These are phyloP conservation scores for Elongisporangium anandrum DNA, from an alignment of 352 stramenopile species.

Conservation along the genomic window DNA sequence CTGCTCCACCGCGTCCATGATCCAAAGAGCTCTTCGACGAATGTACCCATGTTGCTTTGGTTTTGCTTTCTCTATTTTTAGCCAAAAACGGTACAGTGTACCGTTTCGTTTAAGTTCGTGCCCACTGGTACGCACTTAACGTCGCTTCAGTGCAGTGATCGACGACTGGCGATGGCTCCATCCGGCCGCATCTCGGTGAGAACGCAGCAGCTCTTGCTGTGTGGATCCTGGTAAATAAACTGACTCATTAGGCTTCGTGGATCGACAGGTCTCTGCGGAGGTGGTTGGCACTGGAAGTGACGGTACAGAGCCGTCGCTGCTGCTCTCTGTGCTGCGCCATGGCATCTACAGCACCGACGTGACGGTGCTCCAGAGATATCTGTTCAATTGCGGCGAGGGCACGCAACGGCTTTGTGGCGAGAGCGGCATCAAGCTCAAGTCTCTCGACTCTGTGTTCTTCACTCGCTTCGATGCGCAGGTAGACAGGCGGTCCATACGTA, in stretches of 20 bases:
- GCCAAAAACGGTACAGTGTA: slow-evolving; percentile 1
- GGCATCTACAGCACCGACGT: slow-evolving; percentile 59
- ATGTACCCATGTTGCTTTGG: slow-evolving; percentile 5
- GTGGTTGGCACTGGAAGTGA: slow-evolving; percentile 60
- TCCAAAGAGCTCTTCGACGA: neutral
- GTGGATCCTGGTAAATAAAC: neutral
- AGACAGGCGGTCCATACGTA: neutral
- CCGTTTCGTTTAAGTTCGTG: neutral
- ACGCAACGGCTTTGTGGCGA: slow-evolving; percentile 65
- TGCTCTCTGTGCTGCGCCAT: slow-evolving; percentile 63
- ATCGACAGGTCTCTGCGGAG: slow-evolving; percentile 35
- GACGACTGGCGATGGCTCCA: neutral
- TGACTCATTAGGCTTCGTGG: neutral
- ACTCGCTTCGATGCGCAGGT: slow-evolving; percentile 62
- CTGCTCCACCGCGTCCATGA: neutral
- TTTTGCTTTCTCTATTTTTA: neutral
- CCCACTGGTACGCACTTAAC: neutral
- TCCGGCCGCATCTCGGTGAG: neutral
- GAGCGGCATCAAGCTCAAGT: slow-evolving; percentile 66
- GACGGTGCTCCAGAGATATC: slow-evolving; percentile 51
- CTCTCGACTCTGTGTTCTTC: slow-evolving; percentile 62
- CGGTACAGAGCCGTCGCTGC: slow-evolving; percentile 60
- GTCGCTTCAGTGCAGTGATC: too few relatives aligned
- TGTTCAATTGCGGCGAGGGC: slow-evolving; percentile 74
- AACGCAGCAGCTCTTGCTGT: slow-evolving; percentile 2